These are phyloP conservation scores for Talaromyces pinophilus DNA, from an alignment of 2,329 filamentous ascomycete species.

Conservation along the genomic window DNA sequence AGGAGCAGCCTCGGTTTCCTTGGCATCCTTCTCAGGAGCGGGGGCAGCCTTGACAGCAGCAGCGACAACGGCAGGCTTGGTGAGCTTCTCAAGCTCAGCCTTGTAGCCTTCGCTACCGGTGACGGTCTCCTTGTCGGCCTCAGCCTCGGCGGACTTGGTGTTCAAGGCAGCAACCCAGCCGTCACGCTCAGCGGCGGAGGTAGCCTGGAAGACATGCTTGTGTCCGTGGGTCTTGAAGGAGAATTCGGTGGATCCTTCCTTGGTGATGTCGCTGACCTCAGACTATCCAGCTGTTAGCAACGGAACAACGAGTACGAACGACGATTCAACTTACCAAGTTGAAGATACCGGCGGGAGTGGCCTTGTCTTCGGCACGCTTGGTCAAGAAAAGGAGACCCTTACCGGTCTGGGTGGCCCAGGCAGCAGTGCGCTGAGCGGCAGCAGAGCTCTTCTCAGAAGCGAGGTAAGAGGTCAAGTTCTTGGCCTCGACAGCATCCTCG, in stretches of 20 bases:
- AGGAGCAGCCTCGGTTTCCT: conserved; percentile 41
- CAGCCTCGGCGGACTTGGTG: conserved; percentile 79
- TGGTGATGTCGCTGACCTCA: conserved; percentile 70
- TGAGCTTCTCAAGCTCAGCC: conserved; percentile 71
- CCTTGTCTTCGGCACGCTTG: conserved; percentile 81
- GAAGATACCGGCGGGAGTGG: conserved; percentile 75
- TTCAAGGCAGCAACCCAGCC: conserved; percentile 88
- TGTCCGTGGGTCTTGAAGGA: conserved; percentile 79
- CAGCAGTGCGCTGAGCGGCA: conserved; percentile 72
- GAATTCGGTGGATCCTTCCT: conserved; percentile 79
- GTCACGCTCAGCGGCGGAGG: conserved; percentile 73
- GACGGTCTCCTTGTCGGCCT: conserved; percentile 72
- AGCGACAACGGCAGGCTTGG: conserved; percentile 46
- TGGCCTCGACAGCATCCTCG: conserved; percentile 69
- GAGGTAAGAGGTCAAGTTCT: conserved; percentile 74
- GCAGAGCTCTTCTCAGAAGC: conserved; percentile 83
- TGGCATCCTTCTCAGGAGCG: conserved; percentile 24
- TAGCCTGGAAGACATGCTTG: conserved; percentile 92
- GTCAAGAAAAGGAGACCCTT: conserved; percentile 93
- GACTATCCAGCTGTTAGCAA: conserved; percentile 49
- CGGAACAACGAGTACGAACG: conserved; percentile 26
- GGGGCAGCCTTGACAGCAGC: conserved; percentile 26
- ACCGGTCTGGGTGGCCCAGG: conserved; percentile 91
- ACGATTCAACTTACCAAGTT: conserved; percentile 67
- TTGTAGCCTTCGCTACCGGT: conserved; percentile 85